phyloP scores from a whole-genome alignment of 2,329 filamentous ascomycete species.

The Hortaea sp. region DNA sequence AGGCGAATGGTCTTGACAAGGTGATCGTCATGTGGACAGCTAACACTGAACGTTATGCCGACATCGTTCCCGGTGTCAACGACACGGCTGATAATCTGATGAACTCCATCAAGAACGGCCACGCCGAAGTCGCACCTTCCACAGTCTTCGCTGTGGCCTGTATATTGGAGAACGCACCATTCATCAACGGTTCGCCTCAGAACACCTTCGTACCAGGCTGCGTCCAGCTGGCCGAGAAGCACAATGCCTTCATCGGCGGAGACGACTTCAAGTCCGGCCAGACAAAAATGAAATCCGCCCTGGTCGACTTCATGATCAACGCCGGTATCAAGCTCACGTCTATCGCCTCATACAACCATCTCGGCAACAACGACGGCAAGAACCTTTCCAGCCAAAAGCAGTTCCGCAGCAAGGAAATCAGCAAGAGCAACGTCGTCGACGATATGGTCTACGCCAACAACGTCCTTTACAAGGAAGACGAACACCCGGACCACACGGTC shows the following conservation, averaged over 20 bases:
- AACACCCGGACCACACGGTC: conserved; percentile 96
- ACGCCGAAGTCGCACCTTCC: conserved; percentile 87
- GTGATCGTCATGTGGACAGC: conserved; percentile 97
- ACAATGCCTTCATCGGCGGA: conserved; percentile 84
- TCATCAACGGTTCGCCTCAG: conserved; percentile 98
- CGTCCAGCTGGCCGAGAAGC: conserved; percentile 76
- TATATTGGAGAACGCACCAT: conserved; percentile 80
- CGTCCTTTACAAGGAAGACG: conserved; percentile 79
- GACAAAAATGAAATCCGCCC: conserved; percentile 99
- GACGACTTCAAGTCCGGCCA: conserved; percentile 99
- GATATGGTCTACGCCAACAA: conserved; percentile 98
- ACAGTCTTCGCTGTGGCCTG: conserved; percentile 92
- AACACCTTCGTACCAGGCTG: conserved; percentile 97
- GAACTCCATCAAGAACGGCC: conserved; percentile 73
- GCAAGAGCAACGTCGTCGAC: conserved; percentile 97
- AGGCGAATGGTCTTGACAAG: conserved; percentile 75
- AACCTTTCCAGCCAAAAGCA: conserved; percentile 96
- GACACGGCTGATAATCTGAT: conserved; percentile 93
- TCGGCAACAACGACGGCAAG: conserved; percentile 99
- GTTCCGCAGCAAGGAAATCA: conserved; percentile 99
- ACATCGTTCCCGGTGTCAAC: conserved; percentile 79
- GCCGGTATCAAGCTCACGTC: conserved; percentile 98
- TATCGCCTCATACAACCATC: conserved; percentile 97
- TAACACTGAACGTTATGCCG: conserved; percentile 95
- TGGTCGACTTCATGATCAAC: conserved; percentile 97